A percentile compares a stretch with the other conserved stretches of the same genome.
Evolutionary conservation across 1,284 basidiomycete species (phyloP).

Genomic region (Schizopora paradoxa): DNA sequence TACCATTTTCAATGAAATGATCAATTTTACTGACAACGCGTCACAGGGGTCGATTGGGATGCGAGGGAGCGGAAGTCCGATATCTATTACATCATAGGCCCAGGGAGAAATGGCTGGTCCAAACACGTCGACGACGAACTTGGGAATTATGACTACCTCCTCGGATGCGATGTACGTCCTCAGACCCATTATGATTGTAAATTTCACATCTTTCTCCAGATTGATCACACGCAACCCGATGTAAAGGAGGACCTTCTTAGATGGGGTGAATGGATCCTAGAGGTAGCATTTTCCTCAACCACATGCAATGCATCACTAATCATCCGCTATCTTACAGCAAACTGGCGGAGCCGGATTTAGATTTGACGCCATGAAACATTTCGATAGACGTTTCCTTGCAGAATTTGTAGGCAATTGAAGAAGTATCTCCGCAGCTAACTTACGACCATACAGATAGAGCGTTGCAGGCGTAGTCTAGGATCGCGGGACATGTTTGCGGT

Average conservation of each 20-base stretch:
- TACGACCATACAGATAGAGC: constrained; percentile 41
- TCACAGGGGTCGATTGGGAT: constrained; percentile 82
- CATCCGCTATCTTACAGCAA: constrained; percentile 39
- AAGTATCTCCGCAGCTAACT: neutral
- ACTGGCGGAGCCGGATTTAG: constrained; percentile 80
- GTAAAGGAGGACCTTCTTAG: constrained; percentile 61
- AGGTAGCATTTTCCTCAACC: constrained; percentile 35
- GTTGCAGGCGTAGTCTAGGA: constrained; percentile 38
- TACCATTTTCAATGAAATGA: neutral
- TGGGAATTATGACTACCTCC: constrained; percentile 79
- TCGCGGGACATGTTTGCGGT: constrained; percentile 59
- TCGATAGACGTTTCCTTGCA: constrained; percentile 59
- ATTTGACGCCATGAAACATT: constrained; percentile 86
- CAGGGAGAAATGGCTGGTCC: constrained; percentile 65
- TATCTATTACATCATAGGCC: constrained; percentile 55
- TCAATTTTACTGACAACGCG: neutral
- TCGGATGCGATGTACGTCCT: constrained; percentile 54
- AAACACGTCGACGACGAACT: constrained; percentile 59
- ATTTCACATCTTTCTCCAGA: constrained; percentile 35
- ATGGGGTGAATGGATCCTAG: constrained; percentile 70
- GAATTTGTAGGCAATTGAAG: constrained; percentile 49
- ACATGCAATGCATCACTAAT: neutral
- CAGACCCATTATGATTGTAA: neutral
- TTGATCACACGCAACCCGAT: constrained; percentile 82
- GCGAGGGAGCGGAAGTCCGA: constrained; percentile 56